phyloP scores from a whole-genome alignment of 2,329 filamentous ascomycete species.

The Apiospora saccharicola region DNA sequence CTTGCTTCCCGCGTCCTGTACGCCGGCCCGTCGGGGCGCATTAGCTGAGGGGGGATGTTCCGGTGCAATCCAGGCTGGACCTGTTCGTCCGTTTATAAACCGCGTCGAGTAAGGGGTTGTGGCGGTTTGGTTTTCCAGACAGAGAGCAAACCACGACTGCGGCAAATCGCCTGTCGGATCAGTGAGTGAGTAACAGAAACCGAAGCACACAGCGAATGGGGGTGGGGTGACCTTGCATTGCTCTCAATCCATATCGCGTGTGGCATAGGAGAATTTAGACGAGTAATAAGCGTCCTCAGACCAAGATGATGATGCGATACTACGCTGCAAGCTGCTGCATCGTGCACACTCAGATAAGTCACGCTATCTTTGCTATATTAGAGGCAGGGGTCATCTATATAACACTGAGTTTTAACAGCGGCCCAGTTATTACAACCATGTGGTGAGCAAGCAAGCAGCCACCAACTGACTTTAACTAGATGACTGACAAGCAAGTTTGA shows the following conservation, averaged over 20 bases:
- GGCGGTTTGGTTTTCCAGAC: not conserved
- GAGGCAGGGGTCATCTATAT: not conserved
- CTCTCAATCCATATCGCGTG: not conserved
- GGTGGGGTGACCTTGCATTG: not conserved
- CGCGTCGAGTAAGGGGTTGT: not conserved
- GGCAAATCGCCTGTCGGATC: not conserved
- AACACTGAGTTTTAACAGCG: not conserved
- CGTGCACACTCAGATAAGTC: not conserved
- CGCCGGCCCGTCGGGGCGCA: slow-evolving; percentile 2
- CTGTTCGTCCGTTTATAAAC: not conserved
- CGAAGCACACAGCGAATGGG: not conserved
- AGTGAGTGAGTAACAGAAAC: not conserved
- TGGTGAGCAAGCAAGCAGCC: not conserved
- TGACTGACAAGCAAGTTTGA: not conserved
- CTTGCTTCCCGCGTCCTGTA: not conserved
- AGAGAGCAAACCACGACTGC: not conserved
- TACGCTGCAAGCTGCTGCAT: not conserved
- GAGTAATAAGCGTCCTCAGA: not conserved
- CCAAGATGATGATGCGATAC: slow-evolving; percentile 9
- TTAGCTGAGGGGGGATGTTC: not conserved
- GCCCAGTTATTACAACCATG: not conserved
- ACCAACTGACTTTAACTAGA: not conserved
- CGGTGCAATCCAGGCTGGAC: not conserved
- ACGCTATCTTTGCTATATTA: not conserved
- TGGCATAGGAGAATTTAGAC: slow-evolving; percentile 9